phyloP scores from a whole-genome alignment of 78 protist genomes.

The Dictyostelium capitatum region DNA sequence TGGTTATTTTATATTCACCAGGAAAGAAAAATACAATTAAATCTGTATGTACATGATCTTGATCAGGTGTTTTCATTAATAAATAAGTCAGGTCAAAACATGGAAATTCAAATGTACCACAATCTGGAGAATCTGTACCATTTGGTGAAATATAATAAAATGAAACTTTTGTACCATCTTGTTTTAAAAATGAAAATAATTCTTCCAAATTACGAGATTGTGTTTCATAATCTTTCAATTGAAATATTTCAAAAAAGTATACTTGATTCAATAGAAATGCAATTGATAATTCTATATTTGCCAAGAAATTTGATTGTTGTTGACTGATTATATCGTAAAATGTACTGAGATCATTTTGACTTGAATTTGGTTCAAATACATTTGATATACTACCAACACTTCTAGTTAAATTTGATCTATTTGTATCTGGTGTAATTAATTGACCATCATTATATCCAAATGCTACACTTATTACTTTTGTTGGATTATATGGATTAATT shows the following conservation, averaged over 20 bases:
- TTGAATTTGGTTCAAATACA: constrained; percentile 1
- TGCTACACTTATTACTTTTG: neutral
- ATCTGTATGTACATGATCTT: neutral
- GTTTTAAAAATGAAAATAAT: neutral
- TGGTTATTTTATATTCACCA: neutral
- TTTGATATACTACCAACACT: neutral
- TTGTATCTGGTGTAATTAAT: neutral
- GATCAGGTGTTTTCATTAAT: neutral
- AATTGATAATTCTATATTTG: neutral
- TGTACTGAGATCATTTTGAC: neutral
- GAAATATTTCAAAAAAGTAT: neutral
- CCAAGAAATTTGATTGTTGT: neutral
- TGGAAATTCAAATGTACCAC: neutral
- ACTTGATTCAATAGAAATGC: neutral
- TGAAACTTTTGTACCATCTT: neutral
- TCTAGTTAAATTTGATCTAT: neutral
- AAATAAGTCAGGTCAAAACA: neutral
- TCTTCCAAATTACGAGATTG: neutral
- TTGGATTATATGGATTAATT: constrained; percentile 11
- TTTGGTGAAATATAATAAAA: neutral
- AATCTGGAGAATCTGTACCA: neutral
- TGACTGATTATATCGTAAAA: neutral
- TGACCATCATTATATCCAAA: neutral
- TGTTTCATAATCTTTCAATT: neutral
- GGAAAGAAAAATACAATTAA: neutral